Evolutionary conservation across 306 rosid genomes (phyloP).

Genomic region (Corylus americana): DNA sequence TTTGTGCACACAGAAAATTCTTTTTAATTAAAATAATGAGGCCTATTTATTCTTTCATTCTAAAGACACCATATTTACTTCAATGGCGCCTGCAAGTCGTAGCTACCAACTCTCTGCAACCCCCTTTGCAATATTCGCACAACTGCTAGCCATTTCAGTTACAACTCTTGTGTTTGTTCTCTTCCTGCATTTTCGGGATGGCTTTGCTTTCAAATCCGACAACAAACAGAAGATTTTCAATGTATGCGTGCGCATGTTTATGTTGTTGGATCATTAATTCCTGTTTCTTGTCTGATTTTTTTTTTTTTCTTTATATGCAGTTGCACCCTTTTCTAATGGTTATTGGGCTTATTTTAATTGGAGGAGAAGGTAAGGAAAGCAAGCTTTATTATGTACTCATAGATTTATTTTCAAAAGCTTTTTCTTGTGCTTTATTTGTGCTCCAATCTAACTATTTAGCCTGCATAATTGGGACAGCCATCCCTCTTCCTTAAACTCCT

Average conservation of each 20-base stretch:
- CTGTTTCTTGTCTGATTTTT: not conserved
- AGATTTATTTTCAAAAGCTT: not conserved
- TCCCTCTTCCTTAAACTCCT: not conserved
- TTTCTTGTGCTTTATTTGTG: too few relatives aligned
- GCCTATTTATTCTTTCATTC: too few relatives aligned
- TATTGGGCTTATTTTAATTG: conserved; percentile 58
- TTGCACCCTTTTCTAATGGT: conserved; percentile 67
- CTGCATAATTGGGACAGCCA: not conserved
- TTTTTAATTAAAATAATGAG: too few relatives aligned
- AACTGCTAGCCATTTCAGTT: conserved; percentile 59
- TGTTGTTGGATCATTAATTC: not conserved
- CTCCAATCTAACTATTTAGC: not conserved
- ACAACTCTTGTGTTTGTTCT: conserved; percentile 57
- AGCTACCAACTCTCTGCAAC: conserved; percentile 51
- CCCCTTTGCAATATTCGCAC: conserved; percentile 50
- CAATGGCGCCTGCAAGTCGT: conserved; percentile 45
- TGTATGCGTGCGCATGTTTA: conserved; percentile 25
- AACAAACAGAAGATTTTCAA: conserved; percentile 52
- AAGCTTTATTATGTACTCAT: not conserved
- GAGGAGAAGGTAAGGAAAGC: conserved; percentile 64
- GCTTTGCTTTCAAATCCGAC: conserved; percentile 60
- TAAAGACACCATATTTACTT: too few relatives aligned
- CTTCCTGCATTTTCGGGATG: conserved; percentile 57
- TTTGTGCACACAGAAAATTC: not conserved
- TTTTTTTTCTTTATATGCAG: conserved; percentile 34